Evolutionary conservation across 768 basidiomycete genomes (phyloP).

Genomic region (Kwoniella dendrophila): DNA sequence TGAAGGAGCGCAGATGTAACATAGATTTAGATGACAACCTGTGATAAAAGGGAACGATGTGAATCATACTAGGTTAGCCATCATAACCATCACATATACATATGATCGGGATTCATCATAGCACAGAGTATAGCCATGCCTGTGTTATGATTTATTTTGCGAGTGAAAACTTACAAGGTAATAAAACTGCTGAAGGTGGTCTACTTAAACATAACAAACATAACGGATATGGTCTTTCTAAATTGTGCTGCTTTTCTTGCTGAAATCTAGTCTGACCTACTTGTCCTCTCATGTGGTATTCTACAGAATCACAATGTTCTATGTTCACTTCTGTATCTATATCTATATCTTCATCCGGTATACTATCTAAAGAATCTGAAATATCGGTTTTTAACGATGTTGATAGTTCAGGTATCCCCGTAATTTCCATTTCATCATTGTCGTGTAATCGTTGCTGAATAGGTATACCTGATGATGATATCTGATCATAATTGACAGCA

Average conservation of each 20-base stretch:
- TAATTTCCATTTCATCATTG: not conserved
- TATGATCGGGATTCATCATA: not conserved
- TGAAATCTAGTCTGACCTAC: not conserved
- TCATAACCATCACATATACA: not conserved
- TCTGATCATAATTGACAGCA: no score
- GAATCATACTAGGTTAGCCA: not conserved
- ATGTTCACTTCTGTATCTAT: not conserved
- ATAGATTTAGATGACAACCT: conserved; percentile 44
- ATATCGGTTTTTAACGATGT: not conserved
- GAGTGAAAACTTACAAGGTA: conserved; percentile 32
- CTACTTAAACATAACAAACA: conserved; percentile 38
- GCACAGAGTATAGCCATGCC: not conserved
- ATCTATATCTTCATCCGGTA: not conserved
- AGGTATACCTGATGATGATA: conserved; percentile 1
- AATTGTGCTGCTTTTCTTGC: not conserved
- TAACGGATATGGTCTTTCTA: conserved; percentile 28
- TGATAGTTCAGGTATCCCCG: not conserved
- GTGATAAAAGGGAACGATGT: no score
- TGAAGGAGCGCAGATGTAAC: conserved; percentile 36
- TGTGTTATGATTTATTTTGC: not conserved
- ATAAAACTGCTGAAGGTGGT: conserved; percentile 37
- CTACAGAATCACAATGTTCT: no score
- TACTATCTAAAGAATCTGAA: not conserved
- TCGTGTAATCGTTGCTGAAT: not conserved
- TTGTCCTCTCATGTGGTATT: not conserved